These are phyloP conservation scores for Fraxinus anomala DNA, from an alignment of 257 asterid genomes.

Conservation along the genomic window DNA sequence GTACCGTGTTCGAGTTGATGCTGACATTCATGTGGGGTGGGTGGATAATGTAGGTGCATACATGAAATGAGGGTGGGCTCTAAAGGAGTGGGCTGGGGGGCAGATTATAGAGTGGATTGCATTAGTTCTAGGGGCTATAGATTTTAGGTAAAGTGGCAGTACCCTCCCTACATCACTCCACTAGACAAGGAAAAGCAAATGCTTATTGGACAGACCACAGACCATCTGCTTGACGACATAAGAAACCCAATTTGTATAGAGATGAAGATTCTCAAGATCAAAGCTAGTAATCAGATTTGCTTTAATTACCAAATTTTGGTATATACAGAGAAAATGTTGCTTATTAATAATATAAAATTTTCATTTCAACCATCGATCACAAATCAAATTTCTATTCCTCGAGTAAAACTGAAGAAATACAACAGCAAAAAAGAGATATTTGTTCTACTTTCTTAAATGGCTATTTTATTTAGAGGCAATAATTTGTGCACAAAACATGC, in stretches of 20 bases:
- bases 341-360: background rate
- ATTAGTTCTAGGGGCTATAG: background rate
- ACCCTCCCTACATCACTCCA: conserved; percentile 1
- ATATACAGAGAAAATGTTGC: background rate
- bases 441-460: background rate
- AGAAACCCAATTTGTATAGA: background rate
- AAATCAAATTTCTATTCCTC: background rate
- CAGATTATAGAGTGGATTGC: background rate
- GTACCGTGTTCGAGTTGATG: background rate
- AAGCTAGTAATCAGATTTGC: background rate
- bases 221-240: background rate
- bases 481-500: background rate
- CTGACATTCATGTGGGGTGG: background rate
- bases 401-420: background rate
- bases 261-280: background rate
- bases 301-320: background rate
- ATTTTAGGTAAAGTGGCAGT: background rate
- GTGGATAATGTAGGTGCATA: background rate
- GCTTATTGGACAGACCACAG: background rate
- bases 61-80: background rate
- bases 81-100: background rate
- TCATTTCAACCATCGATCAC: background rate
- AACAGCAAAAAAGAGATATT: background rate
- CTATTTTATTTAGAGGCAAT: background rate
- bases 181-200: background rate